Conservation (phyloP, 139 green algal genomes). For the Volvox reticuliferus region DNA sequence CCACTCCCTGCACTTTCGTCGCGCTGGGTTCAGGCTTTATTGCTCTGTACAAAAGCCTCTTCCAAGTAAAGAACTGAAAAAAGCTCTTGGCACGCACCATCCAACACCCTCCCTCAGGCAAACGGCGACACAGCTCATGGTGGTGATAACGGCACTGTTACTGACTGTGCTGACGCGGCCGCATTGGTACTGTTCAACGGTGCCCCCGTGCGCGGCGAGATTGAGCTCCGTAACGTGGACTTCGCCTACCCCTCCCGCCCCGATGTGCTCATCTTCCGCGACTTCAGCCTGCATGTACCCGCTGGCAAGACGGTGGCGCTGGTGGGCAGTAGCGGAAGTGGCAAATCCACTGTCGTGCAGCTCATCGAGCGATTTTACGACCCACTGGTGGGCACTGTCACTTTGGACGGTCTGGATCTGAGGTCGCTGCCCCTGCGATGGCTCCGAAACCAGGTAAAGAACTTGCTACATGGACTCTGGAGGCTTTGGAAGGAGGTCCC, state of each 20-base stretch:
- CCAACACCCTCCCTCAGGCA: no score
- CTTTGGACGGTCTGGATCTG: slow-evolving; percentile 90
- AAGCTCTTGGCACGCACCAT: no score
- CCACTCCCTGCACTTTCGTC: no score
- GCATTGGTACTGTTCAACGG: not conserved
- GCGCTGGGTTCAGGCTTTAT: no score
- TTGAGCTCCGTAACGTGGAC: slow-evolving; percentile 60
- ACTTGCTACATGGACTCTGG: not conserved
- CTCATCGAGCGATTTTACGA: slow-evolving; percentile 97
- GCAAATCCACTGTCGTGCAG: slow-evolving; percentile 60
- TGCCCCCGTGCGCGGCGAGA: slow-evolving; percentile 14
- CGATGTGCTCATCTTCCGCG: slow-evolving; percentile 69
- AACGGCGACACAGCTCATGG: not conserved
- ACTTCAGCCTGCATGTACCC: slow-evolving; percentile 75
- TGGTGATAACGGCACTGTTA: not conserved
- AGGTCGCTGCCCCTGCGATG: slow-evolving; percentile 76
- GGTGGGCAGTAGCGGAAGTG: slow-evolving; percentile 88
- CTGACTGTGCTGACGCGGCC: not conserved
- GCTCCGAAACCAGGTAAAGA: slow-evolving; percentile 75
- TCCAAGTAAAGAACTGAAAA: no score
- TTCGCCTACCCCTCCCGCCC: slow-evolving; percentile 88
- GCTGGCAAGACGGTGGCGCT: slow-evolving; percentile 91
- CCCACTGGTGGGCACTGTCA: slow-evolving; percentile 64
- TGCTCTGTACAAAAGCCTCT: no score
- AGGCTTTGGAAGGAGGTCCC: not conserved